Evolutionary conservation across 2,329 filamentous ascomycete species (phyloP), one percentile per base, ranked within the genome.

Genomic region (Diaporthe caulivora): DNA sequence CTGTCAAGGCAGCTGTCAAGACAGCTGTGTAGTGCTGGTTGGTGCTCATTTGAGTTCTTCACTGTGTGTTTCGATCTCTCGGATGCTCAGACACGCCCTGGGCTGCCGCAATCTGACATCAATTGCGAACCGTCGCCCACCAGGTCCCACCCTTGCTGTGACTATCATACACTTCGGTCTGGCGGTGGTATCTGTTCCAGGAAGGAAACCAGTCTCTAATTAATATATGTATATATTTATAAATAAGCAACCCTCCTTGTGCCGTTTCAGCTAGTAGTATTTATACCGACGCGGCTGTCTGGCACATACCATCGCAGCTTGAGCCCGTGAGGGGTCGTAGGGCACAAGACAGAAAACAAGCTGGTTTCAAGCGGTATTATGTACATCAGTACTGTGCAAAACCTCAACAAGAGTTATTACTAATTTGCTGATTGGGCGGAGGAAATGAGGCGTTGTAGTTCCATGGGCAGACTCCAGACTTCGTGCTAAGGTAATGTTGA

Each of bases 1-100:
- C 8, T 2, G 8, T 1, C n/a, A n/a, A 4, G 3, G 15, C 9
- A 21, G 47, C 8, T 2, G 8, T 1, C n/a, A n/a, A 4, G 3
- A n/a, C 9, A 21, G 47, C n/a, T 5, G 31, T 31, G 13, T 17
- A 10, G 13, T 18, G 2, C 3, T n/a, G n/a, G 6, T 13, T 13
- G 18, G 1, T 24, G 17, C 13, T 31, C 18, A n/a, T 4, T 13
- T 10, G 31, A 3, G 10, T 51, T 3, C 34, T 21, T 5, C 10
- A 21, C 9, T 53, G 31, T 10, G 26, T 34, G 29, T 5, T 7
- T 11, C 17, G 6, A 3, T 34, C 5, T 11, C n/a, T 3, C 18
- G 10, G 24, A 3, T 9, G 4, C n/a, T n/a, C 13, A 8, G 24
- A 29, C 26, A 17, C 3, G 21, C 4, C 2, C 21, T 65, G 3